Evolutionary conservation across 148 eudicot genomes (phyloP).

Genomic region (Tetragonia tetragonoides): DNA sequence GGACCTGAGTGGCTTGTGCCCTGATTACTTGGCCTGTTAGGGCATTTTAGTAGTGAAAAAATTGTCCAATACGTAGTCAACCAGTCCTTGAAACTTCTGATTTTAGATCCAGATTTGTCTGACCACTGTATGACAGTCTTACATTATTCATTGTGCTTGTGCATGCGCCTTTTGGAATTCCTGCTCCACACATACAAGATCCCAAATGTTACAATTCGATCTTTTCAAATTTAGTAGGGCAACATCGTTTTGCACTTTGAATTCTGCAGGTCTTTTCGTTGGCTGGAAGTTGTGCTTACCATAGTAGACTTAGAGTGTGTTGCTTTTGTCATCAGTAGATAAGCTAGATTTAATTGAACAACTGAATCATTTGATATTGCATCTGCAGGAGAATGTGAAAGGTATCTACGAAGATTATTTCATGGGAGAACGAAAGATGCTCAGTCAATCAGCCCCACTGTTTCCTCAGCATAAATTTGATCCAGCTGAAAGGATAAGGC

Average conservation of each 20-base stretch:
- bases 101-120: not conserved
- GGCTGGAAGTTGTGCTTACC: not conserved
- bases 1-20: not conserved
- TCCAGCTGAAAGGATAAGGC: constrained; percentile 56
- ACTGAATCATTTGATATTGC: not conserved
- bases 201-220: not conserved
- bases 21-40: not conserved
- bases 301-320: not conserved
- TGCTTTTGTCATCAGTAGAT: not conserved
- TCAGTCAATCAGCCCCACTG: constrained; percentile 86
- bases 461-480: constrained; percentile 55
- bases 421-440: constrained; percentile 34
- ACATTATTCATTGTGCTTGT: not conserved
- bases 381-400: constrained; percentile 41
- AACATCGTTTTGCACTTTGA: too few species aligned
- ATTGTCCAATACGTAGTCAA: not conserved
- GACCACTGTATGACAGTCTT: not conserved
- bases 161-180: not conserved
- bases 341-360: not conserved
- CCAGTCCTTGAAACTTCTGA: too few species aligned
- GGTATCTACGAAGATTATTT: constrained; percentile 34
- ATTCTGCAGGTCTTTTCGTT: too few species aligned
- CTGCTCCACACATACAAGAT: not conserved
- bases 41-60: not conserved
- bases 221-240: not conserved